Evolutionary conservation across 129 eudicot species (phyloP), one percentile per base, ranked within the genome.

Genomic region (Pulicaria dysenterica): DNA sequence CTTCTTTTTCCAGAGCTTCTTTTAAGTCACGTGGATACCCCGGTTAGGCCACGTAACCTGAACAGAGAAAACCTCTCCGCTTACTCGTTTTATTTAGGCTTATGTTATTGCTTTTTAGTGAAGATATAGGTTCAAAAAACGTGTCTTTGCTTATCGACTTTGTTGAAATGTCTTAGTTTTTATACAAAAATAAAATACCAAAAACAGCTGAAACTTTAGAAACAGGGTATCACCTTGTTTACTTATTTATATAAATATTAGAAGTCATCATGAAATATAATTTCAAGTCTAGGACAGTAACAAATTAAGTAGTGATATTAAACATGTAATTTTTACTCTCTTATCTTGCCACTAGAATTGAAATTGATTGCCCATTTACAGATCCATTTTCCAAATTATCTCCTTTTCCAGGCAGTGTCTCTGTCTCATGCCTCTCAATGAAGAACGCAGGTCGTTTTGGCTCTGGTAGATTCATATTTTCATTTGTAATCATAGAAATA

Each of bases 361-460:
- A 70, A 60, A 83, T 49, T 3, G 87, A 60, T 53, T 71, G 43
- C 6, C 59, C 81, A 49, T 74, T 74, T 8, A 42, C 43, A 43
- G 83, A 74, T 7, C 24, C 43, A 55, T 17, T 70, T 40, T 4
- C 43, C 24, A 54, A 24, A 2, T 24, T 71, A 6, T 50, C 65
- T 3, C 40, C 48, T 11, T 42, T 61, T 2, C 11, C 38, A 1
- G 79, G n/a, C n/a, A n/a, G n/a, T n/a, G n/a, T 3, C n/a, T 16
- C 72, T 34, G 44, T 43, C 19, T 17, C 73, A 34, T 12, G 11
- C 31, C 70, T 72, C 36, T 47, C 80, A 2, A 69, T 61, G 68
- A 73, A 77, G 65, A 77, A 84, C 2, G 81, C 83, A 4, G 85
- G 85, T 42, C 9, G 77, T 55, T 81, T 84, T 24, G 88, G 85